Conservation (phyloP, 768 basidiomycete genomes). For the Hygrophorus pudorinus region DNA sequence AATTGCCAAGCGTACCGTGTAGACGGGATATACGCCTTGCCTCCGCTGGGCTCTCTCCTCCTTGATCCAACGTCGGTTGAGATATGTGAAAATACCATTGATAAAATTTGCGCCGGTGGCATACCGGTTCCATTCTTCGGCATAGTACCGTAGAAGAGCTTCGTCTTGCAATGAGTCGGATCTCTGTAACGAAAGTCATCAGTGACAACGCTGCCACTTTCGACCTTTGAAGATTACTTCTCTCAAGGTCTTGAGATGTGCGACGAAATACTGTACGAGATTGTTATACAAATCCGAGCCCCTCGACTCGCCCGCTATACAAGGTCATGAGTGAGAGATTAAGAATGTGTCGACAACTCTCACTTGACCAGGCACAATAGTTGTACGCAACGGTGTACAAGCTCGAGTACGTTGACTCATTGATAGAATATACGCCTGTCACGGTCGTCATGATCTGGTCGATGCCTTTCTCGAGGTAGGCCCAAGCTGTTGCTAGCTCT, state of each 20-base stretch:
- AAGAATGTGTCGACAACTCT: slow-evolving; percentile 25
- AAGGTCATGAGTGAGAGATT: slow-evolving; percentile 27
- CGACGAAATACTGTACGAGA: slow-evolving; percentile 82
- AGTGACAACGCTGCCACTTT: slow-evolving; percentile 5
- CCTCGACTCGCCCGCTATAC: slow-evolving; percentile 82
- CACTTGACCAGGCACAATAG: slow-evolving; percentile 89
- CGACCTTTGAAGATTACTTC: slow-evolving; percentile 18
- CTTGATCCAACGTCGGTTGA: slow-evolving; percentile 99
- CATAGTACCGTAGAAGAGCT: slow-evolving; percentile 83
- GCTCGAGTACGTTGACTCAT: slow-evolving; percentile 80
- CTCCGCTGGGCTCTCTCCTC: slow-evolving; percentile 95
- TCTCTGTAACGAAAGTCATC: slow-evolving; percentile 35
- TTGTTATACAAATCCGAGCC: slow-evolving; percentile 96
- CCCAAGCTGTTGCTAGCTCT: slow-evolving; percentile 81
- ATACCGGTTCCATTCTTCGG: slow-evolving; percentile 89
- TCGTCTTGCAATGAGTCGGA: slow-evolving; percentile 80
- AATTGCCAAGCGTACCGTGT: slow-evolving; percentile 56
- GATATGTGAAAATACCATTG: slow-evolving; percentile 93
- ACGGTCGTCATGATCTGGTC: slow-evolving; percentile 91
- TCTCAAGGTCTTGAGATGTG: slow-evolving; percentile 66
- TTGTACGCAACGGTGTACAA: slow-evolving; percentile 92
- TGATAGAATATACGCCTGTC: slow-evolving; percentile 71
- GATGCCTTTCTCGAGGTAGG: slow-evolving; percentile 76
- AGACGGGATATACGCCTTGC: slow-evolving; percentile 90
- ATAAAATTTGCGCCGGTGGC: slow-evolving; percentile 96